A percentile compares a stretch with the other conserved stretches of the same genome.
Evolutionary conservation across 495 filamentous ascomycete species (phyloP).

Genomic region (Tuber calosporum): DNA sequence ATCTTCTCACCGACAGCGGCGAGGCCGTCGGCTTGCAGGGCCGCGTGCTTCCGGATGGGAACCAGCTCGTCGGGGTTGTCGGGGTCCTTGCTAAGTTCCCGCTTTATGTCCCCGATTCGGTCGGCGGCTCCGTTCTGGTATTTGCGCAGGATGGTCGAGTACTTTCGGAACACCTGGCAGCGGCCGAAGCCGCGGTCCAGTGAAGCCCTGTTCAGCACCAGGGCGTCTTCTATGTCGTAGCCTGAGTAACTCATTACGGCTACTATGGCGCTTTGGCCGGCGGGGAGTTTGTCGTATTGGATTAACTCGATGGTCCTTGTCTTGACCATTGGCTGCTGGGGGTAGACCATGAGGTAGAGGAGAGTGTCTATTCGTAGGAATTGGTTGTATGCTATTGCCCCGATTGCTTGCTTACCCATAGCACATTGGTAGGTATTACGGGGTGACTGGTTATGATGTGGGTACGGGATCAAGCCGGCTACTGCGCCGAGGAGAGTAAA

Average conservation of each 20-base stretch:
- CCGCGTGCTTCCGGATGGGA: slow-evolving; percentile 62
- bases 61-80: slow-evolving; percentile 45
- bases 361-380: slow-evolving; percentile 92
- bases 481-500: slow-evolving; percentile 98
- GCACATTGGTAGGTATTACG: slow-evolving; percentile 99
- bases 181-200: slow-evolving; percentile 89
- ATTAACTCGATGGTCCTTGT: slow-evolving; percentile 92
- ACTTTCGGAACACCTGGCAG: slow-evolving; percentile 91
- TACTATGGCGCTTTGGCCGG: slow-evolving; percentile 92
- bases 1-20: slow-evolving; percentile 74
- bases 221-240: slow-evolving; percentile 98
- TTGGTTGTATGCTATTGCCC: slow-evolving; percentile 94
- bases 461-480: slow-evolving; percentile 92
- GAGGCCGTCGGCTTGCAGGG: slow-evolving; percentile 71
- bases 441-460: slow-evolving; percentile 98
- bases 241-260: slow-evolving; percentile 99
- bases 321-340: slow-evolving; percentile 95
- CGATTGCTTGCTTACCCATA: slow-evolving; percentile 99
- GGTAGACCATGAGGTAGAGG: slow-evolving; percentile 93
- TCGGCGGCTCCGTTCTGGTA: slow-evolving; percentile 77
- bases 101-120: slow-evolving; percentile 54
- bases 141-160: slow-evolving; percentile 65
- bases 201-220: slow-evolving; percentile 93
- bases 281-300: slow-evolving; percentile 94
- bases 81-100: slow-evolving; percentile 48